These are phyloP conservation scores for Metschnikowia vanudenii DNA, from an alignment of 805 yeast species.

Conservation along the genomic window DNA sequence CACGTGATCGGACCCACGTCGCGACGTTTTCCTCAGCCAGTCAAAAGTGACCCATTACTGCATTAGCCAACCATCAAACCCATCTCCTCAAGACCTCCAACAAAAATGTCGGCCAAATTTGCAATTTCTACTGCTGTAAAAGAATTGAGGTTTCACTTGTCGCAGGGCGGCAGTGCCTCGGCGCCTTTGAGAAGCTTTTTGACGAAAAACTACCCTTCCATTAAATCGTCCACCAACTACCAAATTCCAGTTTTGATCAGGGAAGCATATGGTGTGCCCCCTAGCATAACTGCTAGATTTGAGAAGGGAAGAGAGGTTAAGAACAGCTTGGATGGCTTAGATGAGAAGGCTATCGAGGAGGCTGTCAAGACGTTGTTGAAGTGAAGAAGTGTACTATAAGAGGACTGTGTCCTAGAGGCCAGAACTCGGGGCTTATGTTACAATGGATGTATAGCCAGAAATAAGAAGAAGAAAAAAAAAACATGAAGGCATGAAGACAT, in stretches of 20 bases:
- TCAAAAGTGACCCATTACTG: slow-evolving; percentile 13
- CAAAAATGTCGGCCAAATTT: slow-evolving; percentile 38
- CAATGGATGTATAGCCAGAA: neutral
- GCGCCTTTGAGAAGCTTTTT: slow-evolving; percentile 64
- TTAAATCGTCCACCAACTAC: slow-evolving; percentile 57
- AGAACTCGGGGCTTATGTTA: neutral
- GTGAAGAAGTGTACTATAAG: slow-evolving; percentile 11
- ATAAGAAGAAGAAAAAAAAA: neutral
- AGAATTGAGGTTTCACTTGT: slow-evolving; percentile 79
- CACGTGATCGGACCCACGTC: slow-evolving; percentile 10
- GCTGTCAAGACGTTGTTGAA: slow-evolving; percentile 42
- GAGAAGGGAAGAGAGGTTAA: slow-evolving; percentile 24
- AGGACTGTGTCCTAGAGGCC: neutral
- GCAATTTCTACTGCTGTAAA: slow-evolving; percentile 56
- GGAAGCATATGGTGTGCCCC: slow-evolving; percentile 71
- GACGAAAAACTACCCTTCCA: slow-evolving; percentile 58
- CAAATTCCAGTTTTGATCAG: slow-evolving; percentile 72
- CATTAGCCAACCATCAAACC: neutral
- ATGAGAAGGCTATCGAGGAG: slow-evolving; percentile 42
- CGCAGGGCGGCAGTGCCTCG: slow-evolving; percentile 75
- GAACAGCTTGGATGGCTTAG: slow-evolving; percentile 48
- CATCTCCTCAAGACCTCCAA: neutral
- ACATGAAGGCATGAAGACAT: neutral
- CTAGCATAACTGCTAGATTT: slow-evolving; percentile 67
- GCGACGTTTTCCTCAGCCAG: slow-evolving; percentile 18